These are phyloP conservation scores for Hymenoscyphus occultus DNA, from an alignment of 2,329 filamentous ascomycete genomes.

Conservation along the genomic window DNA sequence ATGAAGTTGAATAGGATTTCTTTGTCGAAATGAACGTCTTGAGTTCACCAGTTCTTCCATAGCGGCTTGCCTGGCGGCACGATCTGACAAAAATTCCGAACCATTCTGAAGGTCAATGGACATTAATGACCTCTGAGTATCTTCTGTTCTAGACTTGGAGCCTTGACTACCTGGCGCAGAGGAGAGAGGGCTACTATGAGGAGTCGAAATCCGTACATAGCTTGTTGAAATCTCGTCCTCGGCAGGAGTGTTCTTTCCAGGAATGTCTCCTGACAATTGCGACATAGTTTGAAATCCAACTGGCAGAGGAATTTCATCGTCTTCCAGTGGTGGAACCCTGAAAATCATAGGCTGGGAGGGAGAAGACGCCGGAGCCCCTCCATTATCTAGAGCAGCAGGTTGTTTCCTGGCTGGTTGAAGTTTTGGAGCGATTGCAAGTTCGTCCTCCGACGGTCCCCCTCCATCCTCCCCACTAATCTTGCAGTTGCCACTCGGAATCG, in stretches of 20 bases:
- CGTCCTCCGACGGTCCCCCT: neutral
- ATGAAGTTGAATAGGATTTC: constrained; percentile 36
- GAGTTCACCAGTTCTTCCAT: neutral
- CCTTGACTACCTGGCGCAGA: constrained; percentile 24
- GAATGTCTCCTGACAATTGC: neutral
- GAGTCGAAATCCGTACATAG: constrained; percentile 40
- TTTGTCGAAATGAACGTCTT: constrained; percentile 29
- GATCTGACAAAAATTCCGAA: neutral
- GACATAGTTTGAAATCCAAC: neutral
- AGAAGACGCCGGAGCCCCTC: neutral
- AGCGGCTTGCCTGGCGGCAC: neutral
- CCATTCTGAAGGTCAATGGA: neutral
- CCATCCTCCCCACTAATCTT: neutral
- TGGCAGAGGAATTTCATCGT: neutral
- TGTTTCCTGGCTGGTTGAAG: neutral
- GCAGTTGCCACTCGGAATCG: neutral
- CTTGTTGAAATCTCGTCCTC: constrained; percentile 40
- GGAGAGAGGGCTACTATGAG: constrained; percentile 33
- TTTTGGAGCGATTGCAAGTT: neutral
- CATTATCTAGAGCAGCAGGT: neutral
- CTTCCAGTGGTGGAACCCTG: neutral
- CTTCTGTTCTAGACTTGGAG: neutral
- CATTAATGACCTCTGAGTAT: neutral
- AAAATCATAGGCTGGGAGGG: neutral
- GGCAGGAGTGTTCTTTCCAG: neutral